Percentiles rank a stretch among this genome's conserved stretches.
phyloP scores from a whole-genome alignment of 129 eudicot genomes.

The Tanacetum coccineum region DNA sequence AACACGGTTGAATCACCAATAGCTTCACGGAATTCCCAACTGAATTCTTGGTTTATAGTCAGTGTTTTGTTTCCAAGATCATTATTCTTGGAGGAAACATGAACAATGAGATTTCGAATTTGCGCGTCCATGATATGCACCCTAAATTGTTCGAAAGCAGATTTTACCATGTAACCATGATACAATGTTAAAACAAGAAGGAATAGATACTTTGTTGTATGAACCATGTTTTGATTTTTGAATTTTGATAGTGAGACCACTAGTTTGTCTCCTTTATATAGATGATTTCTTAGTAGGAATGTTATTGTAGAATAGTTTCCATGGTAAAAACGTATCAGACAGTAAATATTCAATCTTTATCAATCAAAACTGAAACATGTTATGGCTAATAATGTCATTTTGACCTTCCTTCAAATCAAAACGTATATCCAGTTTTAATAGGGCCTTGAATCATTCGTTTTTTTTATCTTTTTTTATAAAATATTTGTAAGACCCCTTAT shows the following conservation, averaged over 20 bases:
- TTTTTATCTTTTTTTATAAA: too few species aligned
- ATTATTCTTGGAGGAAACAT: constrained; percentile 1
- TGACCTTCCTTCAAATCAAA: too few species aligned
- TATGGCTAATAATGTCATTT: too few species aligned
- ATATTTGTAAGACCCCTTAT: too few species aligned
- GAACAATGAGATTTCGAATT: constrained; percentile 3
- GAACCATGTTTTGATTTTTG: constrained; percentile 4
- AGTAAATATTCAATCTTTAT: too few species aligned
- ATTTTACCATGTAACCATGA: neutral
- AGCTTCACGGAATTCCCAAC: neutral
- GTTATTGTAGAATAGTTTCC: too few species aligned
- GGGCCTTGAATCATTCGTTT: too few species aligned
- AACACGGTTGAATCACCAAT: neutral
- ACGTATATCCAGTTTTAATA: too few species aligned
- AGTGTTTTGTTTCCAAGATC: constrained; percentile 8
- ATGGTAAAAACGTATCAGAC: too few species aligned
- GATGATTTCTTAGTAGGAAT: too few species aligned
- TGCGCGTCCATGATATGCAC: neutral
- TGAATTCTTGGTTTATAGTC: neutral
- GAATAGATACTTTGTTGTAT: neutral
- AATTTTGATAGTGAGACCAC: neutral
- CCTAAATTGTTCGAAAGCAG: neutral
- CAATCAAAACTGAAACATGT: too few species aligned
- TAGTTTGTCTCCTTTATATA: too few species aligned
- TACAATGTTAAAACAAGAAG: neutral